Percentiles rank a stretch among this genome's conserved stretches.
Evolutionary conservation across 768 basidiomycete species (phyloP).

Genomic region (Rhodotorula taiwanensis): DNA sequence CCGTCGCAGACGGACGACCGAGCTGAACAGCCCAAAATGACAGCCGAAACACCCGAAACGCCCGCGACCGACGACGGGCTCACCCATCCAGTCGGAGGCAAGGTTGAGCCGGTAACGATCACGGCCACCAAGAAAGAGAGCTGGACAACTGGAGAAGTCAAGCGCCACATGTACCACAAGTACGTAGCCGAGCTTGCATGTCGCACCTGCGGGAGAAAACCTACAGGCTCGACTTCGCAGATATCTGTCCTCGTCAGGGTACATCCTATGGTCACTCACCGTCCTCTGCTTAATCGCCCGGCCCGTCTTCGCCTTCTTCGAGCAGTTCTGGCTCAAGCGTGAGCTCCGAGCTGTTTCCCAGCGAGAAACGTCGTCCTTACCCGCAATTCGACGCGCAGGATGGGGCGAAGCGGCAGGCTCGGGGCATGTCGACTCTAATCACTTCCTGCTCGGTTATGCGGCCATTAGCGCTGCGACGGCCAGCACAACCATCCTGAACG

Average conservation of each 20-base stretch:
- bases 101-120: too few species aligned
- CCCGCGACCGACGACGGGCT: too few species aligned
- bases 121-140: slow-evolving; percentile 6
- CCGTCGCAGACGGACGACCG: neutral
- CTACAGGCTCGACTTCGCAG: too few species aligned
- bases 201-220: neutral
- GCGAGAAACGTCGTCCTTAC: neutral
- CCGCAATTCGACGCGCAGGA: neutral
- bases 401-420: slow-evolving; percentile 11
- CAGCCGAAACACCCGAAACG: too few species aligned
- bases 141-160: slow-evolving; percentile 22
- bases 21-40: neutral
- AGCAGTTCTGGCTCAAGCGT: slow-evolving; percentile 30
- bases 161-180: slow-evolving; percentile 18
- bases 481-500: neutral
- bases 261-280: slow-evolving; percentile 5
- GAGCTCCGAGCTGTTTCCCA: neutral
- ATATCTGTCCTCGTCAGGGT: slow-evolving; percentile 17
- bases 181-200: neutral
- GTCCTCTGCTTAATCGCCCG: slow-evolving; percentile 7
- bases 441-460: slow-evolving; percentile 1
- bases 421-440: neutral
- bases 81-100: too few species aligned
- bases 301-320: slow-evolving; percentile 15
- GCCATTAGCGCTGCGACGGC: neutral